phyloP scores from a whole-genome alignment of 2,329 filamentous ascomycete species.

The Curvularia eragrostidis region DNA sequence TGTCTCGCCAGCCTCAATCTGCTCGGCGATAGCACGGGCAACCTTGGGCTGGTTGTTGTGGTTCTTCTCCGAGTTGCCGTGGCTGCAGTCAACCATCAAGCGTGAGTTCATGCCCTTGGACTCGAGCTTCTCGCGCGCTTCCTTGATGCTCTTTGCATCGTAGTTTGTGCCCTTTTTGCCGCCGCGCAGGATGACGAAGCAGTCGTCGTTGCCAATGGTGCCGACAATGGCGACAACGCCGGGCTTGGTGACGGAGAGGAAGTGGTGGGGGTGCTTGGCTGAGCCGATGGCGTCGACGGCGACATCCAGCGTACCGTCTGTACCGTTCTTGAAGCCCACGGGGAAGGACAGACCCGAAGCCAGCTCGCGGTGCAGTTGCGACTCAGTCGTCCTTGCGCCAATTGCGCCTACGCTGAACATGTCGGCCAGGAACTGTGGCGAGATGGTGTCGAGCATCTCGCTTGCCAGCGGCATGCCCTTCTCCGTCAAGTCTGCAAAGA shows the following conservation, averaged over 20 bases:
- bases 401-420: slow-evolving; percentile 90
- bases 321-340: slow-evolving; percentile 99
- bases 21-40: slow-evolving; percentile 77
- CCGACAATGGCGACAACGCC: slow-evolving; percentile 94
- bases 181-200: slow-evolving; percentile 93
- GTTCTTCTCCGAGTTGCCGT: slow-evolving; percentile 94
- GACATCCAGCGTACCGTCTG: slow-evolving; percentile 86
- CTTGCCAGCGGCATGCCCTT: slow-evolving; percentile 95
- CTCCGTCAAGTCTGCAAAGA: slow-evolving; percentile 90
- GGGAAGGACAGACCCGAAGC: slow-evolving; percentile 95
- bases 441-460: slow-evolving; percentile 98
- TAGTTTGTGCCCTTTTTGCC: slow-evolving; percentile 95
- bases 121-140: slow-evolving; percentile 78
- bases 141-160: slow-evolving; percentile 81
- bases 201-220: slow-evolving; percentile 93
- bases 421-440: slow-evolving; percentile 94
- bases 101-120: slow-evolving; percentile 76
- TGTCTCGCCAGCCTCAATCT: slow-evolving; percentile 83
- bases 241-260: slow-evolving; percentile 96
- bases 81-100: slow-evolving; percentile 97
- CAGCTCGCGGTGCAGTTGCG: slow-evolving; percentile 91
- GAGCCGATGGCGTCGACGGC: slow-evolving; percentile 96
- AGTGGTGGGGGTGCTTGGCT: slow-evolving; percentile 90
- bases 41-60: slow-evolving; percentile 98
- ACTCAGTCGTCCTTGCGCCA: slow-evolving; percentile 95